These are phyloP conservation scores for Hymenoscyphus fraxineus DNA, from an alignment of 2,329 filamentous ascomycete genomes.

Conservation along the genomic window DNA sequence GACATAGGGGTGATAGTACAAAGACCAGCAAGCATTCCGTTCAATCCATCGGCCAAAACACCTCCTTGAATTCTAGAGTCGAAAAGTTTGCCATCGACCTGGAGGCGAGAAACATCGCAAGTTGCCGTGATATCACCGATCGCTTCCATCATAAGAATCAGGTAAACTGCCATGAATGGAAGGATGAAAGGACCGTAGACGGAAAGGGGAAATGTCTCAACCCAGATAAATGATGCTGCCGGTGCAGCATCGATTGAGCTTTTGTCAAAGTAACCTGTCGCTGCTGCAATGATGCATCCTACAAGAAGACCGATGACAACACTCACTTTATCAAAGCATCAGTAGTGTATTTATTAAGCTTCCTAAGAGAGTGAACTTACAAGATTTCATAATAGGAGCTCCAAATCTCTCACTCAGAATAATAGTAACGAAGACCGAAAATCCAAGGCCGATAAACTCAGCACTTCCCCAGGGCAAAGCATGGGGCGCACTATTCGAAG, in stretches of 20 bases:
- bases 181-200: conserved; percentile 72
- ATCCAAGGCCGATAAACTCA: conserved; percentile 75
- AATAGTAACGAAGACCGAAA: conserved; percentile 75
- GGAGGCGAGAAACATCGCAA: conserved; percentile 73
- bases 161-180: conserved; percentile 64
- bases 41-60: conserved; percentile 72
- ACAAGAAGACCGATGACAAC: conserved; percentile 71
- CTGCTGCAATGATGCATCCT: conserved; percentile 75
- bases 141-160: conserved; percentile 74
- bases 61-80: conserved; percentile 77
- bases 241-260: conserved; percentile 69
- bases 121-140: conserved; percentile 80
- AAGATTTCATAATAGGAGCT: conserved; percentile 72
- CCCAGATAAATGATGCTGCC: conserved; percentile 72
- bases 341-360: neutral
- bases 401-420: conserved; percentile 79
- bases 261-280: conserved; percentile 74
- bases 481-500: conserved; percentile 63
- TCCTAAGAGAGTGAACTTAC: conserved; percentile 12
- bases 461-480: conserved; percentile 74
- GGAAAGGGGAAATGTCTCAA: conserved; percentile 68
- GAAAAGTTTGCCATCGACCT: conserved; percentile 68
- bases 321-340: conserved; percentile 12
- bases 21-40: conserved; percentile 69
- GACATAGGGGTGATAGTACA: conserved; percentile 75